Conservation (phyloP, 169 alveolate genomes). For the Plasmodium gonderi region DNA sequence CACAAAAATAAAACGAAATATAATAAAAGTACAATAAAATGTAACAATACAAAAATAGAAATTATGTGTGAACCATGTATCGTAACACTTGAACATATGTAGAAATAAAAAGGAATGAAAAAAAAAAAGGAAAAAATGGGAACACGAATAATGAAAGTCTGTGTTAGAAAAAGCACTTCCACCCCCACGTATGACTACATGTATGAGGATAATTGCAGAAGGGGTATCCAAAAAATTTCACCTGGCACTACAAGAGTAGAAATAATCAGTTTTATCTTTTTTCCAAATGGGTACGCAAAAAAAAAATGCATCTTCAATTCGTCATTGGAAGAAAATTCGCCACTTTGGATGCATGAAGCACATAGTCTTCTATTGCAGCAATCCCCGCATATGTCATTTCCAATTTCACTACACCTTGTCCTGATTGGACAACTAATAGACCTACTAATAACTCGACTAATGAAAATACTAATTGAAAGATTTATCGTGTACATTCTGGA, state of each 20-base stretch:
- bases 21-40: not conserved
- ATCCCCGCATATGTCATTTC: not conserved
- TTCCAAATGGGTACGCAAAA: not conserved
- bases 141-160: not conserved
- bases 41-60: not conserved
- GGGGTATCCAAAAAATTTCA: not conserved
- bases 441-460: not conserved
- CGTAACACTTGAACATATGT: not conserved
- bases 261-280: not conserved
- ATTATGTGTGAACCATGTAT: not conserved
- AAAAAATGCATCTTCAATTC: not conserved
- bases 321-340: not conserved
- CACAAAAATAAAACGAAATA: not conserved
- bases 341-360: not conserved
- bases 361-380: not conserved
- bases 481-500: not conserved
- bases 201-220: not conserved
- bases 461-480: not conserved
- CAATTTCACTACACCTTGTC: not conserved
- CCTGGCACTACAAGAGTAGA: not conserved
- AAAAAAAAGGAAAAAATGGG: not conserved
- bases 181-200: not conserved
- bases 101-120: not conserved
- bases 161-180: not conserved
- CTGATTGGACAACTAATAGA: not conserved